Conservation (phyloP, 2,329 filamentous ascomycete genomes). For the Fusarium ambrosium region DNA sequence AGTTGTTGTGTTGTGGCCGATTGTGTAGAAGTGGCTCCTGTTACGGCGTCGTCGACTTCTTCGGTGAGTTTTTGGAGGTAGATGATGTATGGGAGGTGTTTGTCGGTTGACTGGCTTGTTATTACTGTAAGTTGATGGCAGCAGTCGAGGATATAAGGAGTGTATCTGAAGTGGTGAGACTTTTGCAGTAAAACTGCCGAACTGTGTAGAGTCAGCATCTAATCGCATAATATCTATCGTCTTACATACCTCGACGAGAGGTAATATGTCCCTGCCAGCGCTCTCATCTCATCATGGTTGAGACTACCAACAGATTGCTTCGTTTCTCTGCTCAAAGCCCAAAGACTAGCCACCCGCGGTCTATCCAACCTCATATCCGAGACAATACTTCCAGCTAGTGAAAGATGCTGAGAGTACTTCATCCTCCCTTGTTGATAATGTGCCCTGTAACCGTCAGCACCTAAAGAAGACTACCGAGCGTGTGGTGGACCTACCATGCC, state of each 20-base stretch:
- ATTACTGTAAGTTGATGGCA: slow-evolving; percentile 36
- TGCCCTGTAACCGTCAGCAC: slow-evolving; percentile 44
- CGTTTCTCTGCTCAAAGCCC: slow-evolving; percentile 45
- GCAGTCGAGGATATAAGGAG: slow-evolving; percentile 46
- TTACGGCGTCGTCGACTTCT: slow-evolving; percentile 47
- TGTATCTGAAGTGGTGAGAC: slow-evolving; percentile 46
- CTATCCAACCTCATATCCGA: slow-evolving; percentile 50
- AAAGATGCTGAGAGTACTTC: slow-evolving; percentile 48
- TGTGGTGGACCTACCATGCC: slow-evolving; percentile 46
- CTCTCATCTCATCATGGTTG: slow-evolving; percentile 48
- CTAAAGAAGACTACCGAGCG: background rate
- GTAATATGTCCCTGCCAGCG: slow-evolving; percentile 50
- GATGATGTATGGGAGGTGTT: slow-evolving; percentile 49
- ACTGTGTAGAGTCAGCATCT: background rate
- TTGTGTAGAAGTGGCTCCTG: slow-evolving; percentile 17
- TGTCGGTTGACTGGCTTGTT: slow-evolving; percentile 40
- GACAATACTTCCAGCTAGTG: slow-evolving; percentile 50
- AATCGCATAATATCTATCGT: accelerated
- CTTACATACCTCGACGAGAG: slow-evolving; percentile 48
- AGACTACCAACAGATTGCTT: slow-evolving; percentile 34
- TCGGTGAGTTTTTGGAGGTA: slow-evolving; percentile 49
- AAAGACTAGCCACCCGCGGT: slow-evolving; percentile 45
- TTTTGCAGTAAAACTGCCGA: slow-evolving; percentile 50
- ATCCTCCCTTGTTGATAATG: slow-evolving; percentile 49
- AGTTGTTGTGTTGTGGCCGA: slow-evolving; percentile 11